These are phyloP conservation scores for Rhipidocladum racemiflorum DNA, from an alignment of 176 grass and related monocot species.

Conservation along the genomic window DNA sequence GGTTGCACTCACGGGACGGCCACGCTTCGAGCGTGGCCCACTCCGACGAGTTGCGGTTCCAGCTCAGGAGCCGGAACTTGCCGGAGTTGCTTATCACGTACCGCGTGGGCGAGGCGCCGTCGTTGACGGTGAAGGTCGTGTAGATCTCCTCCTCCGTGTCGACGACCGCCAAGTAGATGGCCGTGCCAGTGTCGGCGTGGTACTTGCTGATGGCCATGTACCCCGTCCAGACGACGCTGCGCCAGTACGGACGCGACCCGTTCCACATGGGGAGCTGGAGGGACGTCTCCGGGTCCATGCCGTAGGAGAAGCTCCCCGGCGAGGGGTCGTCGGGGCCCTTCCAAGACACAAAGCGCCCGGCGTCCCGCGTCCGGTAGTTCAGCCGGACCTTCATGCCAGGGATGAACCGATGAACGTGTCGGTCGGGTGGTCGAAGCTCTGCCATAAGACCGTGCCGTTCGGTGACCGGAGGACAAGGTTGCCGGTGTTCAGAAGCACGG, in stretches of 20 bases:
- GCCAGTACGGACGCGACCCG: conserved; percentile 14
- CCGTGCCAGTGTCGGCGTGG: background rate
- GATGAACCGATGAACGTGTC: conserved; percentile 46
- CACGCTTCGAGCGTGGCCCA: background rate
- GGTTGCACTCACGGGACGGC: conserved; percentile 22
- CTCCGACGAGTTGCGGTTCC: background rate
- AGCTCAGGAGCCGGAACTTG: background rate
- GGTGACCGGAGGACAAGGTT: conserved; percentile 29
- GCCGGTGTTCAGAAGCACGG: conserved; percentile 37
- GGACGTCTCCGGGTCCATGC: conserved; percentile 36
- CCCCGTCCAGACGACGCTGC: conserved; percentile 45
- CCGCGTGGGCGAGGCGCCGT: conserved; percentile 11
- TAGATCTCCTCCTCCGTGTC: conserved; percentile 6
- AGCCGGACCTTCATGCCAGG: conserved; percentile 35
- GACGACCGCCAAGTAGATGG: background rate
- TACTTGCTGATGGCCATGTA: background rate
- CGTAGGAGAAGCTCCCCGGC: conserved; percentile 41
- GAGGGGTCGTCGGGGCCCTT: conserved; percentile 20
- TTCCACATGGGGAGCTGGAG: conserved; percentile 43
- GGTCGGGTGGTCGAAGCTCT: conserved; percentile 48
- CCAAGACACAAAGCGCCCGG: conserved; percentile 41
- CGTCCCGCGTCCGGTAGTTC: background rate
- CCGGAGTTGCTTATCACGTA: conserved; percentile 31
- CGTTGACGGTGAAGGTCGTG: background rate
- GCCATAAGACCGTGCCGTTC: conserved; percentile 11